phyloP scores from a whole-genome alignment of 108 stramenopile species.

The Hondaea fermentalgiana region DNA sequence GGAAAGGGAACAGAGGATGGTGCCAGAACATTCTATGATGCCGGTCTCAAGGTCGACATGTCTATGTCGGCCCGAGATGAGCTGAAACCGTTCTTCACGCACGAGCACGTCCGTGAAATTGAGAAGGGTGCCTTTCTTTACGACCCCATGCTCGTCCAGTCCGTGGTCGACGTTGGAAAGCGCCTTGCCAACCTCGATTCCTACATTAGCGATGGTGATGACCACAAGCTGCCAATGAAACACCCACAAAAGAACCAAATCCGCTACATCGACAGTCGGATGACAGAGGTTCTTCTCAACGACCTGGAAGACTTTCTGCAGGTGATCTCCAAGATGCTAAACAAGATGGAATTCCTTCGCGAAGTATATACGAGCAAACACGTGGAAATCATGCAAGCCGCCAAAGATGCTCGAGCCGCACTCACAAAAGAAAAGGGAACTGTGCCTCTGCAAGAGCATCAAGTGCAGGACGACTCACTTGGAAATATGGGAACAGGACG shows the following conservation, averaged over 20 bases:
- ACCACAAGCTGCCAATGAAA: too few species aligned
- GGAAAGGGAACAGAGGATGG: too few species aligned
- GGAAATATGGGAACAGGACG: too few species aligned
- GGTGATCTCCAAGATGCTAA: background rate
- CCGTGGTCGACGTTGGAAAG: background rate
- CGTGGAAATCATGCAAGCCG: background rate
- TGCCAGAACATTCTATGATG: too few species aligned
- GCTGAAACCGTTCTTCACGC: background rate
- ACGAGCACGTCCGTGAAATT: background rate
- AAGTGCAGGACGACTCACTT: too few species aligned
- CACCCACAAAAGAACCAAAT: too few species aligned
- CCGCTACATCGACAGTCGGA: background rate
- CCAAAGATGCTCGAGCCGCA: too few species aligned
- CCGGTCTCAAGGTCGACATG: too few species aligned
- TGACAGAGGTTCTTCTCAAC: background rate
- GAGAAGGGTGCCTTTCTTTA: background rate
- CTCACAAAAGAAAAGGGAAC: too few species aligned
- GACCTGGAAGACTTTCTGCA: slow-evolving; percentile 1
- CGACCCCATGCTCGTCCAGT: background rate
- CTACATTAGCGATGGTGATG: background rate
- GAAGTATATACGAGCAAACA: background rate
- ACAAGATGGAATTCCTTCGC: background rate
- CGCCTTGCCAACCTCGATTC: background rate
- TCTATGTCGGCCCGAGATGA: too few species aligned
- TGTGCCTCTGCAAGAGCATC: too few species aligned